Conservation (phyloP, 768 basidiomycete species). For the Trametes elegans region DNA sequence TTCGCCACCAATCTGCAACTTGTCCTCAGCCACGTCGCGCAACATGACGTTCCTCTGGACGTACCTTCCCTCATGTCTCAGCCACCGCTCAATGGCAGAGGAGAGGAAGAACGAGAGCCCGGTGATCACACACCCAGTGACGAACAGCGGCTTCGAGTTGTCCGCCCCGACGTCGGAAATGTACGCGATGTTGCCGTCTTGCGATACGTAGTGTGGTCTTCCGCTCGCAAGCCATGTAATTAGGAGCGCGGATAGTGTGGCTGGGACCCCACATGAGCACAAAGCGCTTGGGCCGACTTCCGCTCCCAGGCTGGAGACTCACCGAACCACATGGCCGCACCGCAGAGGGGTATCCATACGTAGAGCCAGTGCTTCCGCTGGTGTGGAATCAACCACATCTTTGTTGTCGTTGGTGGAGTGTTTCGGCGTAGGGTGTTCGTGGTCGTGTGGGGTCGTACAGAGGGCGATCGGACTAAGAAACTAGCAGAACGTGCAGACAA, state of each 20-base stretch:
- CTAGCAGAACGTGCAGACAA: too few species aligned
- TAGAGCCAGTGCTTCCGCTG: slow-evolving; percentile 53
- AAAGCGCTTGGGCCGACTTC: not conserved
- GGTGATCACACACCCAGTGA: slow-evolving; percentile 63
- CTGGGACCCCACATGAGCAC: slow-evolving; percentile 29
- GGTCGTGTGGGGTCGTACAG: slow-evolving; percentile 7
- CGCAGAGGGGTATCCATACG: slow-evolving; percentile 61
- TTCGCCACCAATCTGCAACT: slow-evolving; percentile 57
- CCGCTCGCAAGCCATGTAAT: slow-evolving; percentile 71
- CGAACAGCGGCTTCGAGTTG: slow-evolving; percentile 72
- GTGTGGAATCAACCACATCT: slow-evolving; percentile 6
- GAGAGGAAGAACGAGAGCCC: slow-evolving; percentile 59
- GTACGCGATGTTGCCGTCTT: slow-evolving; percentile 60
- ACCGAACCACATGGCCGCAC: slow-evolving; percentile 67
- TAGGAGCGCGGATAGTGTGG: slow-evolving; percentile 65
- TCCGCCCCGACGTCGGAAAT: slow-evolving; percentile 79
- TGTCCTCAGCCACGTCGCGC: not conserved
- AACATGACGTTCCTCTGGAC: slow-evolving; percentile 8
- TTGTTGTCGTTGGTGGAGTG: not conserved
- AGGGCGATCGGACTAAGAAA: too few species aligned
- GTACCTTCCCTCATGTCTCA: slow-evolving; percentile 63
- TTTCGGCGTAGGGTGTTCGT: too few species aligned
- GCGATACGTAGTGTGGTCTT: slow-evolving; percentile 54
- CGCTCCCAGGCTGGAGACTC: slow-evolving; percentile 22
- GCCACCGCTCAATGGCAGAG: slow-evolving; percentile 57